These are phyloP conservation scores for Vitis riparia DNA, from an alignment of 164 flowering plant species.

Conservation along the genomic window DNA sequence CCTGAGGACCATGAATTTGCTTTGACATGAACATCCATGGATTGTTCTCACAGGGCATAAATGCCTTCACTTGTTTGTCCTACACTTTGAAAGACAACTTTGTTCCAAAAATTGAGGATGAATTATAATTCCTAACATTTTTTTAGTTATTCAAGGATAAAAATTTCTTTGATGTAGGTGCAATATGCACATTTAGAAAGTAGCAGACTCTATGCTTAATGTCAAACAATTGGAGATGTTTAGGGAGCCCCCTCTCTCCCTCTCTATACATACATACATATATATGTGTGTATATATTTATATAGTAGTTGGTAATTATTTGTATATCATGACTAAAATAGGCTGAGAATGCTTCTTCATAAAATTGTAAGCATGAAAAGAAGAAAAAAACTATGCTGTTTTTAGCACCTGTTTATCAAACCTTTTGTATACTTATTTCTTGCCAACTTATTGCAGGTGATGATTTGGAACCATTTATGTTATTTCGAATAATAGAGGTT, in stretches of 20 bases:
- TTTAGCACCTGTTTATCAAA: not conserved
- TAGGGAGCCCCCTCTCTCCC: no score
- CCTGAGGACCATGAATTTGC: no score
- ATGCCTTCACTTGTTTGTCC: not conserved
- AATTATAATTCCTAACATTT: not conserved
- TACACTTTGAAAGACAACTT: not conserved
- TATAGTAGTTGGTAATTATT: not conserved
- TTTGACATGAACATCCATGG: no score
- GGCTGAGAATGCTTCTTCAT: not conserved
- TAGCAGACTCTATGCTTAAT: no score
- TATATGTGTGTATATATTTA: no score
- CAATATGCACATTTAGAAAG: no score
- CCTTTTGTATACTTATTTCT: slow-evolving; percentile 1
- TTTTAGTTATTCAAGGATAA: not conserved
- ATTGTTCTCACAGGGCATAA: not conserved
- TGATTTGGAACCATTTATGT: slow-evolving; percentile 50
- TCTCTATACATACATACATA: no score
- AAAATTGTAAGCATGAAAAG: not conserved
- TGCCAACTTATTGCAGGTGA: slow-evolving; percentile 44
- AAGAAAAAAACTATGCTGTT: not conserved
- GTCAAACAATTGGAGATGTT: no score
- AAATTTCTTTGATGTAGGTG: no score
- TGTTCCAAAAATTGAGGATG: not conserved
- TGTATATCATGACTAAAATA: not conserved
- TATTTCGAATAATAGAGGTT: slow-evolving; percentile 70